Base-by-base conservation (phyloP, 768 basidiomycete species). In the Amyloporia xantha region DNA sequence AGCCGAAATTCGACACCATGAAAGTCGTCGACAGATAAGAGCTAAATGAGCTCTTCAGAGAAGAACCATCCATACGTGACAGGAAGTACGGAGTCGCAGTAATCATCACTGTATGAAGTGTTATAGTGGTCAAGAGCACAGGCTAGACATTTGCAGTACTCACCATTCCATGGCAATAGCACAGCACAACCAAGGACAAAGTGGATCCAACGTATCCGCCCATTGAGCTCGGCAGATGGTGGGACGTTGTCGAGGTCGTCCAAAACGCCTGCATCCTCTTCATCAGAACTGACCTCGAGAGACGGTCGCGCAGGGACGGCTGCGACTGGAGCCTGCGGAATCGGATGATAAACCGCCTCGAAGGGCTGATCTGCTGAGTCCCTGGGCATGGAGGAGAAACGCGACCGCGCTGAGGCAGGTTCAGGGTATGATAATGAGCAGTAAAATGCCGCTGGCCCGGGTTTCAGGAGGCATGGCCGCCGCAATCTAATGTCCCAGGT, bases 111-210 rank as follows among this genome's bases (percentile, higher is more conserved):
- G 49, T 19, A 19, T 2, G 36, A 30, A 24, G n/a, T n/a, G n/a
- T n/a, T n/a, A n/a, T n/a, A n/a, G n/a, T n/a, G n/a, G n/a, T n/a
- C n/a, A n/a, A n/a, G n/a, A n/a, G n/a, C n/a, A n/a, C n/a, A n/a
- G n/a, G n/a, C n/a, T n/a, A n/a, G n/a, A n/a, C n/a, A n/a, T n/a
- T 49, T 19, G 19, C 17, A 6, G n/a, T 23, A 50, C 26, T 13
- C 63, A 91, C 92, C 91, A 61, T 93, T 95, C 92, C 92, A 96
- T 24, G 89, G 84, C 15, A 96, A 66, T 5, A 96, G 73, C 3
- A 85, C 77, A 17, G 88, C 85, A 49, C 84, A 84, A 2, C 92
- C 91, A 15, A 93, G 65, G 20, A 86, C 64, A 54, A 89, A 86
- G 55, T 82, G 76, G 36, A 83, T 76, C 80, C 82, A 84, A 43